phyloP scores from a whole-genome alignment of 805 yeast species.

The Blastobotrys attinorum region DNA sequence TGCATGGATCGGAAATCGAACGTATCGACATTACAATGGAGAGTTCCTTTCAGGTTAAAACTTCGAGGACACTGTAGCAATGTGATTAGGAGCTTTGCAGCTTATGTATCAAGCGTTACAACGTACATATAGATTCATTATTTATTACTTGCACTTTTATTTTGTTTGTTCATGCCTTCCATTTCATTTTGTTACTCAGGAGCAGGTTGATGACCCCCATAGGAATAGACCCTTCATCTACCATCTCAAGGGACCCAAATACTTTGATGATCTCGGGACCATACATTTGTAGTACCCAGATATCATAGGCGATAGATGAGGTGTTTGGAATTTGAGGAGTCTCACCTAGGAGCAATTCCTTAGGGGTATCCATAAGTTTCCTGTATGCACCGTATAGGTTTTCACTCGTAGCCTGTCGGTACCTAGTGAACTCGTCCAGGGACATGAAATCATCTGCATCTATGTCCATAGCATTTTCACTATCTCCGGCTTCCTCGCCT shows the following conservation, averaged over 20 bases:
- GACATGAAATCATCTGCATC: neutral
- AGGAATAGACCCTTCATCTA: neutral
- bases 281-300: conserved; percentile 1
- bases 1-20: neutral
- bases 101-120: too few species aligned
- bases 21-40: neutral
- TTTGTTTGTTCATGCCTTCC: neutral
- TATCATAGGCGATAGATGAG: neutral
- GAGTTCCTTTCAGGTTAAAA: neutral
- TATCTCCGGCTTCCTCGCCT: neutral
- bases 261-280: neutral
- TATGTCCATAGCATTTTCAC: neutral
- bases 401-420: neutral
- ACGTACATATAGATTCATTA: too few species aligned
- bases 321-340: neutral
- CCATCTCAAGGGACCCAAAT: neutral
- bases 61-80: too few species aligned
- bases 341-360: neutral
- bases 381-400: neutral
- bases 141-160: too few species aligned
- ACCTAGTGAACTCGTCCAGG: neutral
- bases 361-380: neutral
- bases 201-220: neutral
- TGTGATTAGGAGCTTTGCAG: too few species aligned
- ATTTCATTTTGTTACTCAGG: neutral